Conservation (phyloP, 106 monocot genomes). For the Xerophyta viscosa region DNA sequence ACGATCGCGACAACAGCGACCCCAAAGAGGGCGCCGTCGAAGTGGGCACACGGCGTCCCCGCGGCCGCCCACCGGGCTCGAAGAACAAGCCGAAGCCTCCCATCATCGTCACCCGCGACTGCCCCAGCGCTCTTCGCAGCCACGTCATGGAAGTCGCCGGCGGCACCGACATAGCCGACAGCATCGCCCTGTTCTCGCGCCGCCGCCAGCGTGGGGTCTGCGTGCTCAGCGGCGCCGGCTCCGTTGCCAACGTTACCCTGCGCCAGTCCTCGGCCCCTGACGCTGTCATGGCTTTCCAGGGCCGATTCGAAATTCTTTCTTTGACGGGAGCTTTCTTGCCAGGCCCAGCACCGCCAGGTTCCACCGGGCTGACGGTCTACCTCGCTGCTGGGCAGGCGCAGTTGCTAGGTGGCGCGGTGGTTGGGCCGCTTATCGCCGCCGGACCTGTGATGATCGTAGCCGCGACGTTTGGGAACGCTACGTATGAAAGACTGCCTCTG, state of each 20-base stretch:
- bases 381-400: conserved; percentile 34
- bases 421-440: conserved; percentile 19
- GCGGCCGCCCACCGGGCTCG: conserved; percentile 14
- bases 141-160: conserved; percentile 34
- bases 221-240: conserved; percentile 20
- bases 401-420: conserved; percentile 27
- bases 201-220: conserved; percentile 14
- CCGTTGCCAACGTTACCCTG: conserved; percentile 29
- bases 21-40: conserved; percentile 10
- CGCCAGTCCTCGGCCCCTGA: conserved; percentile 29
- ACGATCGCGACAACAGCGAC: conserved; percentile 8
- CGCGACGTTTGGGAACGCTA: conserved; percentile 32
- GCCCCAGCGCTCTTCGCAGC: conserved; percentile 23
- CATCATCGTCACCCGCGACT: conserved; percentile 14
- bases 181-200: conserved; percentile 9
- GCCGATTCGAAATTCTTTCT: conserved; percentile 38
- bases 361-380: conserved; percentile 36
- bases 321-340: conserved; percentile 37
- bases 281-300: conserved; percentile 29
- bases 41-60: conserved; percentile 5
- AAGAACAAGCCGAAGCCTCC: conserved; percentile 17
- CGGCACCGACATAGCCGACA: conserved; percentile 33
- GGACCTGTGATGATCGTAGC: conserved; percentile 26
- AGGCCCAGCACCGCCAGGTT: conserved; percentile 34
- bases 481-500: conserved; percentile 32